phyloP scores from a whole-genome alignment of 805 yeast species.

The Diddensiella transvaalensis region DNA sequence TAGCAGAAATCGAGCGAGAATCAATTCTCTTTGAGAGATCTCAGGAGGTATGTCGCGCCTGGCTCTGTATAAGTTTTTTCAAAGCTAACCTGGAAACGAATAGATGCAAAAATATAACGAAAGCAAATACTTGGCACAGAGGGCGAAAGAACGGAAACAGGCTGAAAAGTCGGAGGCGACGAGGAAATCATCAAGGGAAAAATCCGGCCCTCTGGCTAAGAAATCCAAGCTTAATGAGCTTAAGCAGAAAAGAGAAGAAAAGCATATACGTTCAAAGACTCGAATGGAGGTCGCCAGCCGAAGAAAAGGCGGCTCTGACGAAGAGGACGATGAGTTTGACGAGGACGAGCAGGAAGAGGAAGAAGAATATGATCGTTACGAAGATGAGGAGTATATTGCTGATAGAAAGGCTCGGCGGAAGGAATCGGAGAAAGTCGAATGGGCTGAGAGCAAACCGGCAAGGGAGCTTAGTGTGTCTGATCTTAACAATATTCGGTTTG shows the following conservation, averaged over 20 bases:
- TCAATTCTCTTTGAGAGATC: slow-evolving; percentile 86
- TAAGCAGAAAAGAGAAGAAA: slow-evolving; percentile 70
- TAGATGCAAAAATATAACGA: slow-evolving; percentile 81
- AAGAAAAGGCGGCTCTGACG: slow-evolving; percentile 33
- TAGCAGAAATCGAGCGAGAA: slow-evolving; percentile 94
- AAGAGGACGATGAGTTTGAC: slow-evolving; percentile 38
- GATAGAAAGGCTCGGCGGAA: slow-evolving; percentile 35
- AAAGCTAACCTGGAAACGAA: too few relatives aligned
- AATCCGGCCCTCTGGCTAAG: slow-evolving; percentile 41
- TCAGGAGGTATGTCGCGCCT: slow-evolving; percentile 56
- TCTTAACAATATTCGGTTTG: slow-evolving; percentile 68
- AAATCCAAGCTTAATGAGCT: slow-evolving; percentile 64
- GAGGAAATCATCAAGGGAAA: slow-evolving; percentile 34
- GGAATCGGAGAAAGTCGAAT: slow-evolving; percentile 43
- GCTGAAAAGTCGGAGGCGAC: slow-evolving; percentile 28
- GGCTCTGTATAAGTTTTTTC: too few relatives aligned
- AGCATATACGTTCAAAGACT: slow-evolving; percentile 18
- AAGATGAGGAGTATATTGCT: slow-evolving; percentile 37
- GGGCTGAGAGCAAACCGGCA: slow-evolving; percentile 41
- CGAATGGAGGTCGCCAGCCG: slow-evolving; percentile 14
- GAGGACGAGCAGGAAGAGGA: slow-evolving; percentile 43
- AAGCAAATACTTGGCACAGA: slow-evolving; percentile 74
- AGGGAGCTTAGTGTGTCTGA: slow-evolving; percentile 55
- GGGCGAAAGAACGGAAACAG: slow-evolving; percentile 49
- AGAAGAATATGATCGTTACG: slow-evolving; percentile 31